Evolutionary conservation across 441 rosid genomes (phyloP), one percentile per base, ranked within the genome.

Genomic region (Erodium texanum): DNA sequence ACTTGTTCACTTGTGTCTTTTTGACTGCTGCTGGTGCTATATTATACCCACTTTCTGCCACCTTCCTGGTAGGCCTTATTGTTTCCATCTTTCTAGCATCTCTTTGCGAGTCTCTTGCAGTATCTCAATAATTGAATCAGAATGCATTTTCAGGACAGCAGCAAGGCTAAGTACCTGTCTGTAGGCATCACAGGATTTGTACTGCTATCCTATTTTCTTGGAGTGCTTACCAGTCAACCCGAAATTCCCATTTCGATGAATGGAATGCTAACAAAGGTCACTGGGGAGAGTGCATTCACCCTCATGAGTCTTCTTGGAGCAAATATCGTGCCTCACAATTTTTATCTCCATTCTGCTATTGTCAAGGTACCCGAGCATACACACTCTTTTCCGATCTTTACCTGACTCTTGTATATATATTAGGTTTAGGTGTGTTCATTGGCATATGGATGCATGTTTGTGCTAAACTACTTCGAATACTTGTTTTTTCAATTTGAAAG

Each of bases 301-400:
- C 70, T 95, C 74, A 95, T 92, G 96, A 85, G 97, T 86, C 97
- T 95, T 70, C 99, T 95, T 79, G 99, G 99, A 84, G 95, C 99
- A 15, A 92, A 79, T 81, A 82, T 95, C 58, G 82, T 85, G 89
- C 99, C 99, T 78, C 98, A 92, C 82, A 92, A 89, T 78, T 90
- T 95, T 84, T 95, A 90, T 77, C 84, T 95, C 68, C 97, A 95
- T 85, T 95, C 99, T 69, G 89, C 87, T 65, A 76, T 95, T 63
- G 89, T 84, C 65, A 84, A 76, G 97, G 99, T 89, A 85, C 52
- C 65, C 79, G 36, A 32, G 7, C 36, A 32, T 7, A 32, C 36
- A 32, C 7, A 7, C 5, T 7, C 36, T 32, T 32, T 32, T 32
- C 36, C 36, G 36, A 5, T 32, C 29, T 27, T 27, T 3, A 27